These are phyloP conservation scores for Pseudoturritis turrita DNA, from an alignment of 345 rosid species.

Conservation along the genomic window DNA sequence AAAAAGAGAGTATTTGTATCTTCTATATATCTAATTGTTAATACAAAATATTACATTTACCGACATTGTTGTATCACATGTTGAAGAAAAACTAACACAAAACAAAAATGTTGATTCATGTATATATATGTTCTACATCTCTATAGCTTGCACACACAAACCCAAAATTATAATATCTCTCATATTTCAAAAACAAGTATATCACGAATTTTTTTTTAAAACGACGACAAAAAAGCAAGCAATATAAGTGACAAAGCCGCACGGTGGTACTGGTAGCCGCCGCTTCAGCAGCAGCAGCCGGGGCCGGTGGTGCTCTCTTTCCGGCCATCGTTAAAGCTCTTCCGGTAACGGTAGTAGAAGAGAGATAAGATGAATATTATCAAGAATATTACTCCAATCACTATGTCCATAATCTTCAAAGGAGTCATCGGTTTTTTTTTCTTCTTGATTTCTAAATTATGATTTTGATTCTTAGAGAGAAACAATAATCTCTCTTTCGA, in stretches of 20 bases:
- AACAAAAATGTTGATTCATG: neutral
- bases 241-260: neutral
- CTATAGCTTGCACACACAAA: neutral
- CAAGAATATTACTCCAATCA: conserved; percentile 17
- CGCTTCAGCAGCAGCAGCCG: conserved; percentile 13
- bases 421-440: conserved; percentile 7
- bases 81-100: neutral
- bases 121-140: neutral
- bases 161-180: neutral
- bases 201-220: neutral
- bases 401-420: conserved; percentile 26
- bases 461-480: neutral
- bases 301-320: conserved; percentile 7
- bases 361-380: conserved; percentile 19
- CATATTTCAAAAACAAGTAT: neutral
- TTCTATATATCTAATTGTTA: neutral
- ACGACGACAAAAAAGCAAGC: neutral
- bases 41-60: neutral
- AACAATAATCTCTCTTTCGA: neutral
- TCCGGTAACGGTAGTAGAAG: conserved; percentile 15
- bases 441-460: neutral
- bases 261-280: neutral
- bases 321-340: conserved; percentile 3
- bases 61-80: neutral
- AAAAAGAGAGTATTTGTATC: neutral